Evolutionary conservation across 2,329 filamentous ascomycete genomes (phyloP), one percentile per base, ranked within the genome.

Genomic region (Monascus ruber): DNA sequence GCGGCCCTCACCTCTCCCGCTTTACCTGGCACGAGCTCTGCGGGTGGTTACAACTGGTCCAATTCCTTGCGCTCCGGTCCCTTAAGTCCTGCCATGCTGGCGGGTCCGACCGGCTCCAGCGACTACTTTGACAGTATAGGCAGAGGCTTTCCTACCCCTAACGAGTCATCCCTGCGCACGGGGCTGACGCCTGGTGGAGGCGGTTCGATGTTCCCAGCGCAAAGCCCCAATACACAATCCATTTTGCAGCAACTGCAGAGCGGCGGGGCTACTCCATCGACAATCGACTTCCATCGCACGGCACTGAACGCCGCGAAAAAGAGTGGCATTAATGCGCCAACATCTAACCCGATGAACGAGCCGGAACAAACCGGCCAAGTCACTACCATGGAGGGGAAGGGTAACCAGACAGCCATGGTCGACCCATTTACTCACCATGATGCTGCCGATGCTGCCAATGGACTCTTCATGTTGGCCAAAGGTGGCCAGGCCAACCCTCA

Each of bases 61-160:
- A 81, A 87, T 52, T 94, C 87, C 34, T 70, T 98, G 54, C 81
- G 91, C 48, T 88, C 87, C 44, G 91, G 91, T 51, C 91, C 91
- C 33, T 66, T 98, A 50, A 96, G 91, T 64, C 91, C 91, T 68
- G 91, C 89, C 47, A 96, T 98, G 88, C 79, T 98, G 40, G 85
- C 87, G 35, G 91, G 87, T 24, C 91, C 77, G 32, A 72, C 76
- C 24, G 70, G 69, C 34, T 53, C 82, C 40, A 83, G 76, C 60
- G 87, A 95, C 59, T 96, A 95, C 66, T 94, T 95, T 58, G 86
- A 94, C 54, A 81, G 80, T 38, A 71, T 94, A 47, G 78, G 84
- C 48, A 80, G 86, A 51, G 84, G 85, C 39, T 94, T 94, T 56
- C 85, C 87, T 4, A 96, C 91, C 4, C 89, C 89, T 1, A 95